phyloP scores from a whole-genome alignment of 2,329 filamentous ascomycete species.

The Calonectria fujianensis region DNA sequence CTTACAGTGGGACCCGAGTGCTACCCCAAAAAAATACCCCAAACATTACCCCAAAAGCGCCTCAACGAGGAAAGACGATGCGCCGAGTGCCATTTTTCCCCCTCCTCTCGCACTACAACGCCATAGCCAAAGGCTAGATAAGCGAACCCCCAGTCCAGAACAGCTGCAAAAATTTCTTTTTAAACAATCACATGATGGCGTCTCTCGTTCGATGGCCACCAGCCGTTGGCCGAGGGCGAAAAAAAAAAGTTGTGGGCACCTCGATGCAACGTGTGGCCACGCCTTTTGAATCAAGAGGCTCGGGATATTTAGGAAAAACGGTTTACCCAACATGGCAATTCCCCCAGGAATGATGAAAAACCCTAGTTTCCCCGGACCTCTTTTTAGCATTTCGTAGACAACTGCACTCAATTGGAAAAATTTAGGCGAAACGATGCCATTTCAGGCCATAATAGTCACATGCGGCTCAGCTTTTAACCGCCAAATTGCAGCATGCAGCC shows the following conservation, averaged over 20 bases:
- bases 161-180: not conserved
- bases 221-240: not conserved
- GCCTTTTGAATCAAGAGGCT: constrained; percentile 15
- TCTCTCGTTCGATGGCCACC: constrained; percentile 1
- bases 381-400: not conserved
- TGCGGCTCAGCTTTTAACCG: not conserved
- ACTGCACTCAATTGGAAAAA: not conserved
- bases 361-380: not conserved
- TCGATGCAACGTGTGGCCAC: constrained; percentile 33
- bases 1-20: constrained; percentile 14
- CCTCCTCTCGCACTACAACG: not conserved
- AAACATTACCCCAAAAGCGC: constrained; percentile 13
- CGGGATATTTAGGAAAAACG: constrained; percentile 23
- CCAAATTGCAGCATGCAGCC: not conserved
- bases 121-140: constrained; percentile 22
- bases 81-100: not conserved
- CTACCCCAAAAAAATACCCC: constrained; percentile 16
- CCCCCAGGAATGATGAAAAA: not conserved
- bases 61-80: constrained; percentile 19
- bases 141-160: constrained; percentile 1
- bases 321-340: constrained; percentile 17
- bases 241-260: constrained; percentile 23
- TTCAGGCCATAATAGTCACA: not conserved
- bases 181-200: constrained; percentile 21
- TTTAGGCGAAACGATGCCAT: not conserved